Evolutionary conservation across 2,329 filamentous ascomycete species (phyloP).

Genomic region (Stagonosporopsis cucurbitacearum): DNA sequence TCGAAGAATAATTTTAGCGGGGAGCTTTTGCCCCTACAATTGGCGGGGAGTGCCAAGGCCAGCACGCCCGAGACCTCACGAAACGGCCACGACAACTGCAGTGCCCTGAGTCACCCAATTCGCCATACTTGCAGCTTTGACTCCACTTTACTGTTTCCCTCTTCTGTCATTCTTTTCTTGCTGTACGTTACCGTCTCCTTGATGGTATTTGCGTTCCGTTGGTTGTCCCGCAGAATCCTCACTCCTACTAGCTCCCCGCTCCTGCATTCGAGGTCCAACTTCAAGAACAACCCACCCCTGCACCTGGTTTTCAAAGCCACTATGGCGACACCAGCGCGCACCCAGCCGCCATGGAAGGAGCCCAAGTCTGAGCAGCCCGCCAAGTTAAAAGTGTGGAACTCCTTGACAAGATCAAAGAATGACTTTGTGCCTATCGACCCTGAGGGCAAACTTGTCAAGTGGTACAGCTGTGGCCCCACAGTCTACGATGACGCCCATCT

Average conservation of each 20-base stretch:
- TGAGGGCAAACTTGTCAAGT: constrained; percentile 72
- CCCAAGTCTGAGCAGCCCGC: constrained; percentile 54
- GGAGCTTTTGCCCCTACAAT: constrained; percentile 34
- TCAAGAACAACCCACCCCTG: constrained; percentile 23
- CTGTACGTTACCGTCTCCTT: constrained; percentile 26
- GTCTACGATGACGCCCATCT: constrained; percentile 83
- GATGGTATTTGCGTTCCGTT: constrained; percentile 41
- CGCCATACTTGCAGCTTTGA: constrained; percentile 5
- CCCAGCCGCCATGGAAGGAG: constrained; percentile 50
- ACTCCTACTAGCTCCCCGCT: constrained; percentile 31
- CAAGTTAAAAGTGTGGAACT: constrained; percentile 77
- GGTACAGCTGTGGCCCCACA: constrained; percentile 91
- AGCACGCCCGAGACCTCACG: constrained; percentile 23
- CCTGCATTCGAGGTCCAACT: constrained; percentile 21
- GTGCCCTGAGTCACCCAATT: constrained; percentile 19
- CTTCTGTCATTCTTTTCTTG: constrained; percentile 26
- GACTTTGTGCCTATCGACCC: constrained; percentile 76
- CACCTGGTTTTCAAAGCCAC: constrained; percentile 25
- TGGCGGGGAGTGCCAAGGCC: constrained; percentile 29
- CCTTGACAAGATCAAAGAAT: constrained; percentile 75
- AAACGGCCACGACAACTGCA: constrained; percentile 34
- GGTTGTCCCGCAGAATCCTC: constrained; percentile 37
- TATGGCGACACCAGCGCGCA: constrained; percentile 46
- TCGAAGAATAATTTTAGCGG: constrained; percentile 27
- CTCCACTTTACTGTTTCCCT: constrained; percentile 24